Evolutionary conservation across 108 stramenopile species (phyloP).

Genomic region (Aurantiochytrium sp.): DNA sequence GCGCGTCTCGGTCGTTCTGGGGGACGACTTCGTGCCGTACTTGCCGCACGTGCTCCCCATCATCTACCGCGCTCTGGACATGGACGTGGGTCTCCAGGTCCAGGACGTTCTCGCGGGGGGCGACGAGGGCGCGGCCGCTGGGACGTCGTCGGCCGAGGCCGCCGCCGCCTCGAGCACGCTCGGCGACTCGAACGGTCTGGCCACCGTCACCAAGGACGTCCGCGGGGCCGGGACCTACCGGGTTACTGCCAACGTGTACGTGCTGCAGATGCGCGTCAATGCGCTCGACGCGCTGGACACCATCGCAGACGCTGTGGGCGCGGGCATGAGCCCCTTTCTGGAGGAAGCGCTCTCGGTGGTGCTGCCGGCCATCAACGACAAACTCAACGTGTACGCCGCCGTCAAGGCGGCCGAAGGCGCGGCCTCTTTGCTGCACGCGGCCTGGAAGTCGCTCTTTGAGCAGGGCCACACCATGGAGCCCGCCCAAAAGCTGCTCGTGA

Average conservation of each 20-base stretch:
- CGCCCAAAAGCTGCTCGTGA: neutral
- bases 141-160: neutral
- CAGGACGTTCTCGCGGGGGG: neutral
- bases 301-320: constrained; percentile 10
- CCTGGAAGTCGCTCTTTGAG: constrained; percentile 28
- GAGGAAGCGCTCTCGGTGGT: neutral
- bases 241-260: neutral
- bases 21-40: constrained; percentile 2
- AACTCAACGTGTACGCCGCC: constrained; percentile 27
- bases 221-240: neutral
- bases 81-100: neutral
- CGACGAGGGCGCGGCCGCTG: neutral
- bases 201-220: neutral
- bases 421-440: neutral
- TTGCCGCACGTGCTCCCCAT: neutral
- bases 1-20: neutral
- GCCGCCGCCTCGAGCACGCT: neutral
- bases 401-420: neutral
- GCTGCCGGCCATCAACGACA: constrained; percentile 20
- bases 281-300: neutral
- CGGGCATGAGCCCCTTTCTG: constrained; percentile 7
- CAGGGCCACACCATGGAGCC: constrained; percentile 31
- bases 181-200: neutral
- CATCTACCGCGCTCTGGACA: neutral
- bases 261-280: neutral